These are phyloP conservation scores for Chlorociboria aeruginascens DNA, from an alignment of 495 filamentous ascomycete species.

Conservation along the genomic window DNA sequence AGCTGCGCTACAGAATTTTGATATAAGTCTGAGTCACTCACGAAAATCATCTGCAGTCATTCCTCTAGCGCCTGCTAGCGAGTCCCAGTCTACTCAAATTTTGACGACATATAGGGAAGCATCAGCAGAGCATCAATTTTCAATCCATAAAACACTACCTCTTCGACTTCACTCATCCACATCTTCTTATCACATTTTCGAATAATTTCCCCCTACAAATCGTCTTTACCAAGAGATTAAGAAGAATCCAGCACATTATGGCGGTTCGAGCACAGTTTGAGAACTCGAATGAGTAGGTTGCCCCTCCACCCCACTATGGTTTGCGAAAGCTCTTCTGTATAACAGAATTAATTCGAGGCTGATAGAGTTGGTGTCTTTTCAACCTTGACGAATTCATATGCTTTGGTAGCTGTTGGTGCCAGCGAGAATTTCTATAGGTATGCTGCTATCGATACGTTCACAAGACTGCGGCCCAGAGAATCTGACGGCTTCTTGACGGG, in stretches of 20 bases:
- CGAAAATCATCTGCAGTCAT: too few species aligned
- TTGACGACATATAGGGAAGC: too few species aligned
- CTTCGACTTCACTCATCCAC: neutral
- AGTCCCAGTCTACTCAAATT: too few species aligned
- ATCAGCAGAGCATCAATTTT: neutral
- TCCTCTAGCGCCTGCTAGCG: too few species aligned
- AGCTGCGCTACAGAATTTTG: too few species aligned
- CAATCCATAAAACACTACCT: neutral
- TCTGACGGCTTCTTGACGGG: neutral
- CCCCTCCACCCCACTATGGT: conserved; percentile 6
- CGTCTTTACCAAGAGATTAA: conserved; percentile 10
- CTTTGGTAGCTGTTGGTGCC: conserved; percentile 81
- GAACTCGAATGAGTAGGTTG: conserved; percentile 89
- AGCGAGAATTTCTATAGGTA: conserved; percentile 97
- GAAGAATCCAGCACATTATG: conserved; percentile 33
- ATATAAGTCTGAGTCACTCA: too few species aligned
- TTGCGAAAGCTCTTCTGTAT: neutral
- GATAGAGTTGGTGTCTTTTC: conserved; percentile 88
- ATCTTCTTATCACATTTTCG: neutral
- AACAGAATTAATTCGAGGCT: neutral
- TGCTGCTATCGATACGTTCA: neutral
- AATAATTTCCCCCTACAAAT: conserved; percentile 4
- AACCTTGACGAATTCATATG: conserved; percentile 92
- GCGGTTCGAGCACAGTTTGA: conserved; percentile 87
- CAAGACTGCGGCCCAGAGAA: neutral